Conservation (phyloP, 2,329 filamentous ascomycete genomes). For the Talaromyces funiculosus region DNA sequence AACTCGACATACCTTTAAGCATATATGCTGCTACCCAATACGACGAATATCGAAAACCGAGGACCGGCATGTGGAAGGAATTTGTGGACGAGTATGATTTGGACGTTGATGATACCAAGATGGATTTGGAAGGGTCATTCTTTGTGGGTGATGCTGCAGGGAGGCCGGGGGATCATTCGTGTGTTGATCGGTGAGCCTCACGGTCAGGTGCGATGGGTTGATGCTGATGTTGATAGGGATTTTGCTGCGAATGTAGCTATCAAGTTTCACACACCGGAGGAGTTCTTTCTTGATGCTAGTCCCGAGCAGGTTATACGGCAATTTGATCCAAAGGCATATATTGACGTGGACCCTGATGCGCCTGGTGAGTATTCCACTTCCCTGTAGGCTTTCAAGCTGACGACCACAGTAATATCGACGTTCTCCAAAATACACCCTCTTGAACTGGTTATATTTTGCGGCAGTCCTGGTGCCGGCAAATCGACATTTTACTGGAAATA, state of each 20-base stretch:
- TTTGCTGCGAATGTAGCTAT: slow-evolving; percentile 82
- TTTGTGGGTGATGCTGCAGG: slow-evolving; percentile 84
- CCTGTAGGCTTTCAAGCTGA: background rate
- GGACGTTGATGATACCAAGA: slow-evolving; percentile 41
- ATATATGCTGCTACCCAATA: slow-evolving; percentile 82
- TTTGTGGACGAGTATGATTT: slow-evolving; percentile 58
- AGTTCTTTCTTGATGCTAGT: slow-evolving; percentile 71
- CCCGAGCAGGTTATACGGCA: slow-evolving; percentile 60
- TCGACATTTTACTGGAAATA: slow-evolving; percentile 81
- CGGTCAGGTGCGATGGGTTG: background rate
- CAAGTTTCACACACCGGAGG: slow-evolving; percentile 78
- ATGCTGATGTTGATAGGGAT: slow-evolving; percentile 48
- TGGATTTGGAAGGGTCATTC: slow-evolving; percentile 68
- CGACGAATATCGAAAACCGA: slow-evolving; percentile 80
- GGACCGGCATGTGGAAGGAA: slow-evolving; percentile 80
- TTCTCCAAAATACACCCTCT: slow-evolving; percentile 58
- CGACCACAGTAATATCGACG: slow-evolving; percentile 19
- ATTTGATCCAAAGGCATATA: slow-evolving; percentile 64
- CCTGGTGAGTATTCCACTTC: slow-evolving; percentile 25
- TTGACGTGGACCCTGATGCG: slow-evolving; percentile 30
- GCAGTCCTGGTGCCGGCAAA: slow-evolving; percentile 84
- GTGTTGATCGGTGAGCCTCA: slow-evolving; percentile 50
- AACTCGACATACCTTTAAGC: slow-evolving; percentile 64
- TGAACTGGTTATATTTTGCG: slow-evolving; percentile 81
- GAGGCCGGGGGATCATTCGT: slow-evolving; percentile 53